Base-by-base conservation (phyloP, 495 filamentous ascomycete genomes). In the Tuber indicum region DNA sequence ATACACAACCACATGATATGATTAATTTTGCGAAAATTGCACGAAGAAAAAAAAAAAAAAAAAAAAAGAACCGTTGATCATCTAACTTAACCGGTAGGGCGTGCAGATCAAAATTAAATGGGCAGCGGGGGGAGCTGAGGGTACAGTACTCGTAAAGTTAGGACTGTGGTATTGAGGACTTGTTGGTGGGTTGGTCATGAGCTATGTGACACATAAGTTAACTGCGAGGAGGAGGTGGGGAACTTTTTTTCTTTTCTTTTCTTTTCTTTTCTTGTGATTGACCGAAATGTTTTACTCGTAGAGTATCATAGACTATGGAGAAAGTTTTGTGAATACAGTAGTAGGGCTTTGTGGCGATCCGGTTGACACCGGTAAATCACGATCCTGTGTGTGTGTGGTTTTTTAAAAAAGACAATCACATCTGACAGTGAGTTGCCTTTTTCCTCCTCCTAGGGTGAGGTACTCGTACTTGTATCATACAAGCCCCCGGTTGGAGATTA, bases 161-260 rank as follows among this genome's bases (percentile, higher is more conserved):
- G 39, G 39, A 41, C 39, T 41, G 39, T 41, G 4, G 39, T 1
- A 41, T 41, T 1, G 39, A 5, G 39, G 39, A 41, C 8, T 17
- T 66, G 58, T 66, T 66, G 58, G 58, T n/a, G n/a, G 14, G 58
- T 66, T 66, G 58, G 58, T 66, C 58, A 66, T 66, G 58, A 26
- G 58, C 3, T 26, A 32, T 66, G 58, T 66, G 58, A 66, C 58
- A 66, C 10, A 41, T 1, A 39, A 1, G 3, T n/a, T 3, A 41
- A 41, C 39, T 41, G 39, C 39, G 39, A 41, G 39, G 2, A 41
- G 39, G 52, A 46, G 45, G 46, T 1, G 58, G n/a, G n/a, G 12
- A 32, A 66, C 58, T 14, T 17, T 46, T 46, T 43, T 43, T 42
- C 10, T 9, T 43, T 43, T 43, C 9, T 43, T 43, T 43, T 43